Percentiles rank a stretch among this genome's conserved stretches.
Conservation (phyloP, 2,329 filamentous ascomycete genomes). For the Stagonosporopsis cucurbitacearum region DNA sequence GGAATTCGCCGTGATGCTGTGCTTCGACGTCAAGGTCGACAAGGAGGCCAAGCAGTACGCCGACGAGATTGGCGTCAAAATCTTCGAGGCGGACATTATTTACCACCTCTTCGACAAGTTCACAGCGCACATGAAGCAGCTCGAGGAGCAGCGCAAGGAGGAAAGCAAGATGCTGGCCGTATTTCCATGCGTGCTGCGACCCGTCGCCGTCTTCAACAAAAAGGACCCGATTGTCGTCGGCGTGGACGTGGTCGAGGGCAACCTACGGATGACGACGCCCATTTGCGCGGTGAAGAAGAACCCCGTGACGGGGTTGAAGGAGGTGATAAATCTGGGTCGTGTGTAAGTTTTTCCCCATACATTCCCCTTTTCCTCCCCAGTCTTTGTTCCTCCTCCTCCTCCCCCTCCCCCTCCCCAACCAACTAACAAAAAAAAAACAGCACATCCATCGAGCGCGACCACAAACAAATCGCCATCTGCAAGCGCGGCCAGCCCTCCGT, state of each 20-base stretch:
- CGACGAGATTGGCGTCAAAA: slow-evolving; percentile 92
- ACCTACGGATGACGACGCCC: slow-evolving; percentile 84
- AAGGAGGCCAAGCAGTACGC: slow-evolving; percentile 93
- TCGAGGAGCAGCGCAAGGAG: slow-evolving; percentile 92
- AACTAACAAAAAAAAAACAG: too few species aligned
- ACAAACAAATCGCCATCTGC: slow-evolving; percentile 90
- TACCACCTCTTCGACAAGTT: slow-evolving; percentile 98
- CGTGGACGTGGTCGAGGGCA: slow-evolving; percentile 93
- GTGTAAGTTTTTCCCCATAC: slow-evolving; percentile 86
- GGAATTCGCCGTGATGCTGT: slow-evolving; percentile 98
- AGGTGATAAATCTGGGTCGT: slow-evolving; percentile 84
- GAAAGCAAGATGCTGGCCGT: slow-evolving; percentile 94
- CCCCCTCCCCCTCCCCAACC: too few species aligned
- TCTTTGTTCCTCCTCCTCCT: not conserved
- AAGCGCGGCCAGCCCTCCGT: slow-evolving; percentile 98
- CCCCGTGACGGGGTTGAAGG: slow-evolving; percentile 77
- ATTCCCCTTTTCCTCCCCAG: not conserved
- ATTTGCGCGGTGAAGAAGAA: slow-evolving; percentile 87
- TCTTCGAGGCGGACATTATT: slow-evolving; percentile 98
- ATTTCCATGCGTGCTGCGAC: slow-evolving; percentile 90
- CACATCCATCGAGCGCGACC: slow-evolving; percentile 95
- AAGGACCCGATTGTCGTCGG: slow-evolving; percentile 93
- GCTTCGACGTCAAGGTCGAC: slow-evolving; percentile 99
- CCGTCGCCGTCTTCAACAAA: slow-evolving; percentile 98
- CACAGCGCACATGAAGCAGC: slow-evolving; percentile 88